phyloP scores from a whole-genome alignment of 2,329 filamentous ascomycete genomes.

The Nothophaeocryptopus gaeumannii region DNA sequence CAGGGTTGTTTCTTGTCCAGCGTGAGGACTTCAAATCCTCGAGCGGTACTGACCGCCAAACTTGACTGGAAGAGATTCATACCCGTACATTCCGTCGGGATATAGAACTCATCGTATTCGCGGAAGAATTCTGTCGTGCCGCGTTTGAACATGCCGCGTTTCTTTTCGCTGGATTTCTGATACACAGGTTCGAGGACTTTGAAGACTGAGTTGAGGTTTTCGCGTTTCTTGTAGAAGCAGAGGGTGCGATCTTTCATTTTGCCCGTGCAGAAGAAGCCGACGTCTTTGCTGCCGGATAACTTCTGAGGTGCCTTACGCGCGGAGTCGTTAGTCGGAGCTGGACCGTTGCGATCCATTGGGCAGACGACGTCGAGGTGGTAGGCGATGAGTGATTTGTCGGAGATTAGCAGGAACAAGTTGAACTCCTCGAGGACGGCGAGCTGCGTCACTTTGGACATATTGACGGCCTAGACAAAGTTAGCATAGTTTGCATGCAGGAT shows the following conservation, averaged over 20 bases:
- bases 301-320: slow-evolving; percentile 85
- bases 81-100: slow-evolving; percentile 89
- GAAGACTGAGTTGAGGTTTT: slow-evolving; percentile 83
- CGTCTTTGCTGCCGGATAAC: slow-evolving; percentile 80
- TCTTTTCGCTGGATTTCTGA: slow-evolving; percentile 86
- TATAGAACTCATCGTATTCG: slow-evolving; percentile 98
- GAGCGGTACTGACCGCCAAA: slow-evolving; percentile 84
- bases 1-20: slow-evolving; percentile 96
- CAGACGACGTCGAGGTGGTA: slow-evolving; percentile 88
- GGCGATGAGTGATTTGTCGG: slow-evolving; percentile 86
- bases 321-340: slow-evolving; percentile 58
- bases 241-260: slow-evolving; percentile 95
- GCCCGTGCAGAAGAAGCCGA: slow-evolving; percentile 93
- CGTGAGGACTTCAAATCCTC: slow-evolving; percentile 92
- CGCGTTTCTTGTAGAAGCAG: slow-evolving; percentile 95
- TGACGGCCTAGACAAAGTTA: slow-evolving; percentile 63
- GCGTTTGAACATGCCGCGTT: slow-evolving; percentile 64
- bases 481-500: slow-evolving; percentile 1
- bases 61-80: slow-evolving; percentile 96
- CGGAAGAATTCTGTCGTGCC: slow-evolving; percentile 92
- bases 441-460: slow-evolving; percentile 76
- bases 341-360: slow-evolving; percentile 48
- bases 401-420: slow-evolving; percentile 83
- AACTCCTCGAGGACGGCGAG: slow-evolving; percentile 95
- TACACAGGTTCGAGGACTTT: slow-evolving; percentile 93